Conservation (phyloP, 2,329 filamentous ascomycete genomes). For the Huntiella abstrusa region DNA sequence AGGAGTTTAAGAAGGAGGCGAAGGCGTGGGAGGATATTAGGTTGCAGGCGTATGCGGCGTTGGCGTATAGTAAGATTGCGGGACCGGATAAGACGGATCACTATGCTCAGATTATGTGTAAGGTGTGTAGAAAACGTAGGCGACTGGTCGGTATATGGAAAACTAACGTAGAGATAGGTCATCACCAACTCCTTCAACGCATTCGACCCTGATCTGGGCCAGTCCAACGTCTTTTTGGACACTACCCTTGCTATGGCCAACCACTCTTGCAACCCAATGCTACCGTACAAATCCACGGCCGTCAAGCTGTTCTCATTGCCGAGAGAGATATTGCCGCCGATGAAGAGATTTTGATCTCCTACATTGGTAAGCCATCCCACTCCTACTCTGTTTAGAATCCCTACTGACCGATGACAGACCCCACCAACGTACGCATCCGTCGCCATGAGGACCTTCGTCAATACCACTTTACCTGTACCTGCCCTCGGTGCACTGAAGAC, state of each 20-base stretch:
- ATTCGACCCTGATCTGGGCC: constrained; percentile 31
- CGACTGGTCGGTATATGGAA: background rate
- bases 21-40: constrained; percentile 28
- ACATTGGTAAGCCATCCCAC: constrained; percentile 30
- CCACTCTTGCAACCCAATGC: constrained; percentile 43
- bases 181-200: constrained; percentile 44
- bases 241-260: constrained; percentile 39
- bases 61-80: constrained; percentile 21
- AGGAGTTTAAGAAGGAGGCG: constrained; percentile 18
- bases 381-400: background rate
- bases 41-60: constrained; percentile 30
- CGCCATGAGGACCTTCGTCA: constrained; percentile 25
- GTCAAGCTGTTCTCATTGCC: constrained; percentile 32
- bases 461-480: constrained; percentile 35
- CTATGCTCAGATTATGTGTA: constrained; percentile 32
- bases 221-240: constrained; percentile 37
- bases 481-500: constrained; percentile 29
- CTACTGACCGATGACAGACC: constrained; percentile 21
- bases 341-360: constrained; percentile 42
- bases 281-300: constrained; percentile 33
- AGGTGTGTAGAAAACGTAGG: constrained; percentile 21
- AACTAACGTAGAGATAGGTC: constrained; percentile 22
- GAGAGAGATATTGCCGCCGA: constrained; percentile 28
- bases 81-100: constrained; percentile 19
- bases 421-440: constrained; percentile 24